Conservation (phyloP, 2,329 filamentous ascomycete species). For the Lasiodiplodia hormozganensis region DNA sequence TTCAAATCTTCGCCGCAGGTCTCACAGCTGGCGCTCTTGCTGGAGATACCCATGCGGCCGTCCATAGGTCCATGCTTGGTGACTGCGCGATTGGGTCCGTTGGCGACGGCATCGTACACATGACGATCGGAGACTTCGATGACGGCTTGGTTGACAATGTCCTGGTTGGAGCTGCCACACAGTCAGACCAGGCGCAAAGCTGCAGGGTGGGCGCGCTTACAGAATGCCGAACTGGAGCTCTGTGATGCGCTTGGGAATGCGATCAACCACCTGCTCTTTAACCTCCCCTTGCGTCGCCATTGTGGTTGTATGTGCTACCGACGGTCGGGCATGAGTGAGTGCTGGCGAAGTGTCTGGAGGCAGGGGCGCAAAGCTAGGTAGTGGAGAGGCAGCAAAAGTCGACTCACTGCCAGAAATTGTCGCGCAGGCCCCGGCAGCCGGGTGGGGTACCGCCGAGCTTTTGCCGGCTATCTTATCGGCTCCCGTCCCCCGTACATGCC, state of each 20-base stretch:
- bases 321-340: conserved; percentile 20
- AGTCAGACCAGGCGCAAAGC: conserved; percentile 33
- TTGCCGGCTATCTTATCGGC: conserved; percentile 26
- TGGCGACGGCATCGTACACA: conserved; percentile 85
- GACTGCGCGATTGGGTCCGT: conserved; percentile 63
- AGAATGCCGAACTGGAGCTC: conserved; percentile 94
- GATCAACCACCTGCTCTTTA: conserved; percentile 91
- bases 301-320: conserved; percentile 22
- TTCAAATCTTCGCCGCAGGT: conserved; percentile 85
- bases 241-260: conserved; percentile 88
- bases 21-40: conserved; percentile 77
- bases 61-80: conserved; percentile 88
- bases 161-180: conserved; percentile 75
- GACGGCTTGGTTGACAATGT: conserved; percentile 94
- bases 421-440: conserved; percentile 1
- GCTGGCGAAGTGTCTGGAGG: neutral
- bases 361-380: neutral
- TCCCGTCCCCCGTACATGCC: conserved; percentile 2
- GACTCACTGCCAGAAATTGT: conserved; percentile 26
- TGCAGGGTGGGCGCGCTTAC: conserved; percentile 51
- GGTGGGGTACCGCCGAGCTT: conserved; percentile 13
- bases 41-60: conserved; percentile 84
- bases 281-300: conserved; percentile 39
- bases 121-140: conserved; percentile 93
- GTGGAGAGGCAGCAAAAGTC: conserved; percentile 8